Percentiles rank a stretch among this genome's conserved stretches.
Conservation (phyloP, 75 land plant species). For the Pinus albicaulis region DNA sequence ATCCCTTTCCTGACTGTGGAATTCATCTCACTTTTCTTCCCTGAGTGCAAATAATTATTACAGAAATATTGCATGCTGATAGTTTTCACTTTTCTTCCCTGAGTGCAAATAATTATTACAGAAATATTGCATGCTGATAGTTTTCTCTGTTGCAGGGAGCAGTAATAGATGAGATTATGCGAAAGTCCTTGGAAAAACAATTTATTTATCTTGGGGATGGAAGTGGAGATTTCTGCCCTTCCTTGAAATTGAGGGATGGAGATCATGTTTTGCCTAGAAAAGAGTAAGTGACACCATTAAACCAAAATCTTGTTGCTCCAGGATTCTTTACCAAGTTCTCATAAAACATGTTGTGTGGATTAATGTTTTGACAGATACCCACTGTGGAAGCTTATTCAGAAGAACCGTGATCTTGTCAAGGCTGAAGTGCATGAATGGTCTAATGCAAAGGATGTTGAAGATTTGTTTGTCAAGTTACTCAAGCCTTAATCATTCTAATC, state of each 20-base stretch:
- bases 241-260: constrained; percentile 27
- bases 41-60: background rate
- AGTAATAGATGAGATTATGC: background rate
- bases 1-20: no score
- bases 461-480: background rate
- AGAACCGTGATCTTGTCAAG: background rate
- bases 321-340: background rate
- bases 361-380: constrained; percentile 1
- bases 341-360: no score
- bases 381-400: background rate
- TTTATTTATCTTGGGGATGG: constrained; percentile 63
- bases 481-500: background rate
- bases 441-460: constrained; percentile 3
- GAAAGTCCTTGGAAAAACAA: background rate
- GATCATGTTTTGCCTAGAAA: constrained; percentile 51
- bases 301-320: background rate
- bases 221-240: constrained; percentile 59
- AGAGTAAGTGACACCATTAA: constrained; percentile 17
- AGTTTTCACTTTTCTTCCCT: background rate
- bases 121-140: background rate
- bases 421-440: constrained; percentile 6
- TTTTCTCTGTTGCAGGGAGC: constrained; percentile 4
- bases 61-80: background rate
- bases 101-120: background rate
- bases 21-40: background rate